Evolutionary conservation across 2,329 filamentous ascomycete species (phyloP), one percentile per base, ranked within the genome.

Genomic region (Xylaria digitata): DNA sequence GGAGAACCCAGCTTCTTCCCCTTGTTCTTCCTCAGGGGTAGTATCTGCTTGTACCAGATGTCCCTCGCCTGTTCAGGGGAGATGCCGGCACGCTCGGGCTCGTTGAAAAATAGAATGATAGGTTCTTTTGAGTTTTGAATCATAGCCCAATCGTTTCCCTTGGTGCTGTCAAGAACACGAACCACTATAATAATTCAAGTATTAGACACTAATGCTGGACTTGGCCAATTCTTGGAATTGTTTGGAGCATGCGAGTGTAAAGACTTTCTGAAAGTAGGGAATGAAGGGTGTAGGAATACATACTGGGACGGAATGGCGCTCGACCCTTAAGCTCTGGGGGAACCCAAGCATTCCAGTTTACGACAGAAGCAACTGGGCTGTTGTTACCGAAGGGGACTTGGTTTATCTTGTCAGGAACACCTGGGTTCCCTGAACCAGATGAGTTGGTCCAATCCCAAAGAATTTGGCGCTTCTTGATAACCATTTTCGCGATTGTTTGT

Each of bases 361-460:
- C 67, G 11, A 73, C 46, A 46, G 80, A 80, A 26, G 70, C 71
- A 34, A 82, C 73, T 21, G 77, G 78, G 11, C 76, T 74, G 8
- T 69, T 66, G 63, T 72, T 43, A 19, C 68, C 67, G 46, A 75
- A 80, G 42, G 76, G 76, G 48, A 82, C 73, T 46, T 78, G 73
- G 63, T 80, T 75, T 32, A 82, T 80, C 34, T 76, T 69, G 15
- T 72, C 65, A 8, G 79, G 78, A 9, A 75, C 55, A 26, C 78
- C 78, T 40, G 68, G 64, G 50, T 72, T 72, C 34, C 65, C 70
- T 26, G 67, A 42, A 48, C 70, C 69, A 42, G 72, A 67, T 1
- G 79, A 78, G 70, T 80, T 80, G 49, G 80, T 81, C 77, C 77
- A 82, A 71, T 82, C 81, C 81, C 81, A 82, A 37, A 82, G 76